Evolutionary conservation across 2,329 filamentous ascomycete genomes (phyloP).

Genomic region (Aspergillus ibericus): DNA sequence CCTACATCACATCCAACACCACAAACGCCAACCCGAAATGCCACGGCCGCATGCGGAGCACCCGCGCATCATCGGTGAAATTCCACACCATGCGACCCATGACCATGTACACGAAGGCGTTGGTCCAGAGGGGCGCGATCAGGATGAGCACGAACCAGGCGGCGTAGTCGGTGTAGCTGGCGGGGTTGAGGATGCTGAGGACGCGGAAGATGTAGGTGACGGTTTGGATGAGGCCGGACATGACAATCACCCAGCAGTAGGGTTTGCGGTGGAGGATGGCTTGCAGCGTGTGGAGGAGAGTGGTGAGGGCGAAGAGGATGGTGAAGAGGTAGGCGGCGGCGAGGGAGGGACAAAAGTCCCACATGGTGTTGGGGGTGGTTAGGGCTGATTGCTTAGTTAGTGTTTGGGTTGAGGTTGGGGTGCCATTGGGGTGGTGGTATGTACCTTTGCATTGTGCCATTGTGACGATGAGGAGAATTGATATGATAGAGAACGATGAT

Average conservation of each 20-base stretch:
- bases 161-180: not conserved
- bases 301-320: not conserved
- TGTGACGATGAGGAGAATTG: not conserved
- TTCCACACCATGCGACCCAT: conserved; percentile 3
- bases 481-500: not conserved
- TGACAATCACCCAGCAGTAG: not conserved
- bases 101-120: not conserved
- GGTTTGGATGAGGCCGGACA: not conserved
- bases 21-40: not conserved
- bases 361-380: not conserved
- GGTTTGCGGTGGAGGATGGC: not conserved
- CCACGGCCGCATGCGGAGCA: not conserved
- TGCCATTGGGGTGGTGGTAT: no score
- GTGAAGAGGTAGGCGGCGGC: not conserved
- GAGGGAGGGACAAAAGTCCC: not conserved
- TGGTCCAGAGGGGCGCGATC: not conserved
- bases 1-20: not conserved
- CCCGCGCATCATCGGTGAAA: not conserved
- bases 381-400: not conserved
- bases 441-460: conserved; percentile 1
- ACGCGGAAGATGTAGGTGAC: not conserved
- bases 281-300: not conserved
- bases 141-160: not conserved
- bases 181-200: not conserved
- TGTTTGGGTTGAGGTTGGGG: not conserved